Evolutionary conservation across 257 asterid species (phyloP).

Genomic region (Plantago major): DNA sequence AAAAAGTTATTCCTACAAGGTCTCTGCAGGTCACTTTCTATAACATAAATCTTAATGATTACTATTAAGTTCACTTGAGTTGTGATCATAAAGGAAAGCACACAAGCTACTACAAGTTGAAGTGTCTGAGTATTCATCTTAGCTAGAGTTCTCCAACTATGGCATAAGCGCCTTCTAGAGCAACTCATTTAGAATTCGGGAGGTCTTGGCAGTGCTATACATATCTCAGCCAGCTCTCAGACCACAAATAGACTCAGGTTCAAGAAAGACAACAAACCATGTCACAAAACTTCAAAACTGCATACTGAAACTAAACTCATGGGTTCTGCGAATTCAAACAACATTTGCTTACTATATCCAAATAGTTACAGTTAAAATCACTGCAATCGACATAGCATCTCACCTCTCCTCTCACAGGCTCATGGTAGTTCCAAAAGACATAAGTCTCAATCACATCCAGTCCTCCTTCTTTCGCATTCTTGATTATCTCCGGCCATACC

Average conservation of each 20-base stretch:
- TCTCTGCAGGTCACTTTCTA: no score
- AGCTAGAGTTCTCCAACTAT: conserved; percentile 7
- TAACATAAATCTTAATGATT: no score
- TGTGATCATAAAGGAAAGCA: no score
- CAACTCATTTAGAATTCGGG: background rate
- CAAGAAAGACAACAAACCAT: background rate
- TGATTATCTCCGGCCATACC: conserved; percentile 67
- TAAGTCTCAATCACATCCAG: conserved; percentile 79
- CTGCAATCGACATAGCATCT: background rate
- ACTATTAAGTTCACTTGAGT: no score
- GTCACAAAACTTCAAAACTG: background rate
- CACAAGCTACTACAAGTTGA: no score
- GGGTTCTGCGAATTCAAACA: background rate
- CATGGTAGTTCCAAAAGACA: conserved; percentile 85
- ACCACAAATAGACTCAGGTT: background rate
- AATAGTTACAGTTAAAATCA: background rate
- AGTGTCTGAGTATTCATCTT: background rate
- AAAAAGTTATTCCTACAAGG: no score
- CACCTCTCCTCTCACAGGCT: conserved; percentile 74
- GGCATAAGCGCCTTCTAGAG: background rate
- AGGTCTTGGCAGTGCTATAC: background rate
- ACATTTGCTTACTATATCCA: background rate
- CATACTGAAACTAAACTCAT: background rate
- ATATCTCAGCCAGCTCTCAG: conserved; percentile 1
- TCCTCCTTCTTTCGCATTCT: conserved; percentile 84